Conservation (phyloP, 2,329 filamentous ascomycete species). For the Podosphaera aphanis region DNA sequence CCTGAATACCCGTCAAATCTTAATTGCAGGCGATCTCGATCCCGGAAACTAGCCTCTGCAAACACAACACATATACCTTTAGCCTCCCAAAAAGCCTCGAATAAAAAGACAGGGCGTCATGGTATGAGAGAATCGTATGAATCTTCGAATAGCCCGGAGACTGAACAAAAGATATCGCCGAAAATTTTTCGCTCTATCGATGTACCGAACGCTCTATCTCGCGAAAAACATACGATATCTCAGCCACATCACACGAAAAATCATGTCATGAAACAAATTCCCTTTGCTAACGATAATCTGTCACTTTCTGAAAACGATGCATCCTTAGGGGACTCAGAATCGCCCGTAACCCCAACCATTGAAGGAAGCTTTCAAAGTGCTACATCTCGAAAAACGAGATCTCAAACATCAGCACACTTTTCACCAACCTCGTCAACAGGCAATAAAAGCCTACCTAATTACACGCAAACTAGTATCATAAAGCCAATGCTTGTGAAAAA, state of each 20-base stretch:
- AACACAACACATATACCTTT: neutral
- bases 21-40: conserved; percentile 24
- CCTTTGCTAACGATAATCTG: conserved; percentile 29
- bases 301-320: conserved; percentile 31
- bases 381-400: neutral
- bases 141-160: neutral
- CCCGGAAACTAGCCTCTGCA: neutral
- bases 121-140: neutral
- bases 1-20: conserved; percentile 11
- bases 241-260: neutral
- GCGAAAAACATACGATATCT: neutral
- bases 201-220: neutral
- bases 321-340: conserved; percentile 33
- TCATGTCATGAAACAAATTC: conserved; percentile 4
- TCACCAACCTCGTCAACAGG: conserved; percentile 4
- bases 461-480: conserved; percentile 13
- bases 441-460: conserved; percentile 15
- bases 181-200: neutral
- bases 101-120: neutral
- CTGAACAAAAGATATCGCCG: neutral
- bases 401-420: neutral
- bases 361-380: conserved; percentile 4
- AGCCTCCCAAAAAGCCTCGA: neutral
- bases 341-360: conserved; percentile 17
- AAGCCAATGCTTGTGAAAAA: conserved; percentile 12